These are phyloP conservation scores for Cystobasidium onofrii DNA, from an alignment of 768 basidiomycete genomes.

Conservation along the genomic window DNA sequence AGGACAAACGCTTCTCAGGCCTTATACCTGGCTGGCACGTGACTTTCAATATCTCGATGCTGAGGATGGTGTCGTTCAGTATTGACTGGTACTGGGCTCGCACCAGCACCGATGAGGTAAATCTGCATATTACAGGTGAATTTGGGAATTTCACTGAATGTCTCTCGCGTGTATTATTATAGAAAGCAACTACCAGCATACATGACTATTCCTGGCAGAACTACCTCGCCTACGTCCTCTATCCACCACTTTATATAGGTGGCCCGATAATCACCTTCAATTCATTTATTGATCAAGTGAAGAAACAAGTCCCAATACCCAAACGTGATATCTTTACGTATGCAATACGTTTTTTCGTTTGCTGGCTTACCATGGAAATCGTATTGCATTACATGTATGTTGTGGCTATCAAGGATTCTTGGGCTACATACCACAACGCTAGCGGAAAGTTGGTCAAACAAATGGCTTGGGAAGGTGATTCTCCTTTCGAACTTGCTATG, in stretches of 20 bases:
- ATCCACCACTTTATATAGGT: slow-evolving; percentile 88
- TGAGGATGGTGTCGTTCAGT: slow-evolving; percentile 82
- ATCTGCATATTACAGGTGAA: neutral
- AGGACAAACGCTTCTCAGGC: slow-evolving; percentile 50
- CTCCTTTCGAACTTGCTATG: slow-evolving; percentile 74
- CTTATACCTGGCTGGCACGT: slow-evolving; percentile 87
- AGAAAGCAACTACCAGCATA: slow-evolving; percentile 39
- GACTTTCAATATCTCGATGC: slow-evolving; percentile 90
- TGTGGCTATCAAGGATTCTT: slow-evolving; percentile 84
- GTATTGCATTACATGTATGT: slow-evolving; percentile 92
- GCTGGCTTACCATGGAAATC: slow-evolving; percentile 76
- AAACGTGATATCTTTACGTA: slow-evolving; percentile 51
- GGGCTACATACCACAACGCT: slow-evolving; percentile 47
- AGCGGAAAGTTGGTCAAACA: slow-evolving; percentile 11
- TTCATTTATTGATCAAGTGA: slow-evolving; percentile 86
- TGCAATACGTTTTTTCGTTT: slow-evolving; percentile 60
- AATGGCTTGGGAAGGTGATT: slow-evolving; percentile 60
- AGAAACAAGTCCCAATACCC: slow-evolving; percentile 52
- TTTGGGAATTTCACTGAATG: slow-evolving; percentile 24
- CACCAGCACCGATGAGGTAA: slow-evolving; percentile 30
- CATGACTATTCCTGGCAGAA: slow-evolving; percentile 61
- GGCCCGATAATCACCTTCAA: slow-evolving; percentile 96
- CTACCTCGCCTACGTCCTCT: slow-evolving; percentile 77
- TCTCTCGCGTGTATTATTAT: slow-evolving; percentile 42
- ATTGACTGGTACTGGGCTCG: slow-evolving; percentile 84